Conservation (phyloP, 2,329 filamentous ascomycete species). For the Pseudogymnoascus verrucosus region DNA sequence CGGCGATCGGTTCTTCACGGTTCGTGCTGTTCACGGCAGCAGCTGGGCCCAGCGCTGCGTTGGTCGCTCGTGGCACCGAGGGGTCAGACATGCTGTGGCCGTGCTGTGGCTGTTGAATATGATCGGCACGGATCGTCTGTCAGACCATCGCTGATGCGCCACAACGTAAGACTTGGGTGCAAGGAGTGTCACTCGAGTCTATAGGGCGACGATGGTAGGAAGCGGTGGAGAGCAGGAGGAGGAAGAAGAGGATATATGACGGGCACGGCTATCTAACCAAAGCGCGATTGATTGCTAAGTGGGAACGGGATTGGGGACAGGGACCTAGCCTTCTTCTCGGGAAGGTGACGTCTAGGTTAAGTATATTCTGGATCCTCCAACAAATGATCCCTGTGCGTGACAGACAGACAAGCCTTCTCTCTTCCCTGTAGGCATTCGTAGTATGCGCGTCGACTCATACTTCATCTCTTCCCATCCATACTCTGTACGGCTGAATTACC, state of each 20-base stretch:
- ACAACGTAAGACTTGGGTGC: neutral
- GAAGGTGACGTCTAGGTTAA: neutral
- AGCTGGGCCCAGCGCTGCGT: conserved; percentile 11
- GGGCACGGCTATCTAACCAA: neutral
- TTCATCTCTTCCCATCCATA: neutral
- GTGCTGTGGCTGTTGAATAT: neutral
- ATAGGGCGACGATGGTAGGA: neutral
- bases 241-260: neutral
- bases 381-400: neutral
- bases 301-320: neutral
- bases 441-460: neutral
- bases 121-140: conserved; percentile 1
- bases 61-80: neutral
- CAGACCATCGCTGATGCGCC: neutral
- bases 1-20: conserved; percentile 15
- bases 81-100: neutral
- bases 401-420: neutral
- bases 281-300: neutral
- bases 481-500: neutral
- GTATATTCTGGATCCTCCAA: neutral
- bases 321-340: neutral
- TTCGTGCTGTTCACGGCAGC: conserved; percentile 14
- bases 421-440: neutral
- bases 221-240: neutral
- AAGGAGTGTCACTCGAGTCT: neutral